phyloP scores from a whole-genome alignment of 257 asterid genomes.

The Gentiana dahurica region DNA sequence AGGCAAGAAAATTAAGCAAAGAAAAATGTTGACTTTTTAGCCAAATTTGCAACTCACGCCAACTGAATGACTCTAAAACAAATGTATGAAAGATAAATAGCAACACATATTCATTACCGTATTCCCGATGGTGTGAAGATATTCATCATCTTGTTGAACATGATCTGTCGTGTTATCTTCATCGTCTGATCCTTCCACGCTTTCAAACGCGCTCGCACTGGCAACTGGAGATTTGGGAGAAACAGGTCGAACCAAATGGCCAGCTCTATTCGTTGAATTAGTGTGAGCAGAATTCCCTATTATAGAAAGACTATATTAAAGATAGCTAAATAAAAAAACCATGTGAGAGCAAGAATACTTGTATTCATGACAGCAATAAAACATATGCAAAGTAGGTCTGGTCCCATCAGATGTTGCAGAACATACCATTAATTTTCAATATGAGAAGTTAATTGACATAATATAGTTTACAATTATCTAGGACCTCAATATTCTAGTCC shows the following conservation, averaged over 20 bases:
- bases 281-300: slow-evolving; percentile 29
- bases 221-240: slow-evolving; percentile 93
- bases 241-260: slow-evolving; percentile 52
- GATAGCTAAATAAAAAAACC: too few species aligned
- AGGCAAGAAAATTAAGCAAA: background rate
- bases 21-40: background rate
- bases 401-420: too few species aligned
- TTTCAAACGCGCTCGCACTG: slow-evolving; percentile 90
- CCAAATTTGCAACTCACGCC: background rate
- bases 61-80: background rate
- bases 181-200: slow-evolving; percentile 86
- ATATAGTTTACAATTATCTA: too few species aligned
- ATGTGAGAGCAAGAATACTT: too few species aligned
- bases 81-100: background rate
- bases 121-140: slow-evolving; percentile 64
- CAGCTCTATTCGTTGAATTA: slow-evolving; percentile 35
- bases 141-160: slow-evolving; percentile 40
- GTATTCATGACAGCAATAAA: too few species aligned
- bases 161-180: slow-evolving; percentile 58
- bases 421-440: too few species aligned
- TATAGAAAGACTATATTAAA: background rate
- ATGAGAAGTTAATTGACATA: too few species aligned
- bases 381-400: too few species aligned
- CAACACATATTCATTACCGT: slow-evolving; percentile 31
- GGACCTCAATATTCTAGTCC: too few species aligned